Conservation (phyloP, 2,329 filamentous ascomycete species). For the Trichoderma atrobrunneum region DNA sequence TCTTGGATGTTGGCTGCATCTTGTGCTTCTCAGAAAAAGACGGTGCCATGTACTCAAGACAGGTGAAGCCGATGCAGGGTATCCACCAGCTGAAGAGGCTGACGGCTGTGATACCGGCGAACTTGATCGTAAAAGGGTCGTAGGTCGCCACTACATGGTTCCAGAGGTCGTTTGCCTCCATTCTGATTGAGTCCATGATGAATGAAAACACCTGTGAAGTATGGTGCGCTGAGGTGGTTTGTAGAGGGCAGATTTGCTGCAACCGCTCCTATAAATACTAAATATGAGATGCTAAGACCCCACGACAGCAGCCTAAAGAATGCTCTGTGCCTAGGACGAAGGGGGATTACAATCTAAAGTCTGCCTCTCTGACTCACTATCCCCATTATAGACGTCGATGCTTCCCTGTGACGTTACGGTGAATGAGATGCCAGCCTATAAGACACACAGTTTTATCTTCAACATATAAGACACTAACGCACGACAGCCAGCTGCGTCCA, state of each 20-base stretch:
- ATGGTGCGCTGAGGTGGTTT: not conserved
- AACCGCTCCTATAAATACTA: not conserved
- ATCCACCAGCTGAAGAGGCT: slow-evolving; percentile 48
- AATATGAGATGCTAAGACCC: not conserved
- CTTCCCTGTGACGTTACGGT: not conserved
- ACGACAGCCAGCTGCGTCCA: not conserved
- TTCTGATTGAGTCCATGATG: not conserved
- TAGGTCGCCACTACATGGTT: slow-evolving; percentile 25
- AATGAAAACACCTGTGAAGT: not conserved
- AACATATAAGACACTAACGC: not conserved
- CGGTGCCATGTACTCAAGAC: slow-evolving; percentile 43
- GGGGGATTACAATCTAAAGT: not conserved
- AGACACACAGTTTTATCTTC: not conserved
- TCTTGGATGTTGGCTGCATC: slow-evolving; percentile 50
- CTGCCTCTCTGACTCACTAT: not conserved
- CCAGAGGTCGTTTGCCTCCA: slow-evolving; percentile 22
- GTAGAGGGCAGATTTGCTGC: not conserved
- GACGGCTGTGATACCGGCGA: slow-evolving; percentile 39
- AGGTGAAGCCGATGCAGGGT: slow-evolving; percentile 41
- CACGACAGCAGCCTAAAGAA: not conserved
- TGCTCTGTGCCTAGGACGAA: not conserved
- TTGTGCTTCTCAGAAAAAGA: slow-evolving; percentile 50
- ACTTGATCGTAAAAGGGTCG: slow-evolving; percentile 36
- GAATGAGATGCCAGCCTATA: not conserved
- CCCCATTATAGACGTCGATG: not conserved